Base-by-base conservation (phyloP, 1,284 basidiomycete species). In the Boletellus deceptivus region DNA sequence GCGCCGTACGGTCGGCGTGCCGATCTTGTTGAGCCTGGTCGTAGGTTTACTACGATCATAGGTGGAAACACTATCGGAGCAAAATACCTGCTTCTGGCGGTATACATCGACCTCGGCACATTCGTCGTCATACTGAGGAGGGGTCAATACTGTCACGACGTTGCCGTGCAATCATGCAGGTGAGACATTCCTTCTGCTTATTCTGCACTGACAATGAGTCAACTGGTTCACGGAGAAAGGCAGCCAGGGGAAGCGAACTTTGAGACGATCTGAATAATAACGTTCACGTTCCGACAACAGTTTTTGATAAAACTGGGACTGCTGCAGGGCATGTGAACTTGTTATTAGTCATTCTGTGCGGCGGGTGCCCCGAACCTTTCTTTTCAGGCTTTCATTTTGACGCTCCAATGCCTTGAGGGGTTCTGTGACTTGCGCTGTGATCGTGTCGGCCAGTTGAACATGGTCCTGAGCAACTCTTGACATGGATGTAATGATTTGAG, bases 81-180 rank as follows among this genome's bases (percentile, higher is more conserved):
- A 43, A 48, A 48, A 52, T 63, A 83, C 89, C 79, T 91, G 88
- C 68, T 90, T 91, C 72, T 86, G 84, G 40, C 86, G 82, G 59
- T 80, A 79, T 20, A 75, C 69, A 61, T 87, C 86, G 14, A 88
- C 79, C 63, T 89, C 86, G 17, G 63, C 61, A 63, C 89, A 91
- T 59, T 88, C 83, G 36, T 84, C 84, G 56, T 91, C 86, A 60
- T 91, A 91, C 87, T 91, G 54, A 41, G 34, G 20, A 41, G 43
- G 48, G 7, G 40, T 54, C 36, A 54, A 43, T 54, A 50, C 22
- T 44, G 25, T 35, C 46, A 53, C 49, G 14, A 22, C 1, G 17
- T 20, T 14, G 27, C 31, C 35, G 37, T 46, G 33, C 33, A 35
- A 43, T n/a, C 13, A 40, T n/a, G 6, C 38, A 6, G 29, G 16